Base-by-base conservation (phyloP, 2,329 filamentous ascomycete species). In the Xylariaceae sp. region DNA sequence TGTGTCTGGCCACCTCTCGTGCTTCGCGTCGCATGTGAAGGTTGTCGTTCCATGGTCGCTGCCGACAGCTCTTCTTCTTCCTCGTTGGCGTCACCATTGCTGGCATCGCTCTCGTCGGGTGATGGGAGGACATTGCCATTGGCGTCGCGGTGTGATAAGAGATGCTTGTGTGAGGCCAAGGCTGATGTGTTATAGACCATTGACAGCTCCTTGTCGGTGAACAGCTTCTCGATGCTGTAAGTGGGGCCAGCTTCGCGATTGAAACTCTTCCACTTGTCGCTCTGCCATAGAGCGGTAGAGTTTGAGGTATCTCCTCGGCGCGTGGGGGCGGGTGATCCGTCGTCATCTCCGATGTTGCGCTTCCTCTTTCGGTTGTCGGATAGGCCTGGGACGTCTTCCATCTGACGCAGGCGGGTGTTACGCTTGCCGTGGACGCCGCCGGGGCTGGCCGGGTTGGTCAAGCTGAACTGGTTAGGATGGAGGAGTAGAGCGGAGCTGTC, bases 171-270 rank as follows among this genome's bases (percentile, higher is more conserved):
- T 9, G 84, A 78, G 2, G 83, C 83, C 17, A 85, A 62, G 31
- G 84, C 83, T 5, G 84, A 80, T 5, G 75, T 71, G 54, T 86
- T 86, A 66, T 86, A 86, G 28, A 81, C 82, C 73, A 87, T 78
- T 5, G 80, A 77, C 31, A 88, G 75, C 69, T 88, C 84, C 68
- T 85, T 87, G 60, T 88, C 84, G 0, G 84, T 87, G 46, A 88
- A 88, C 36, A 88, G 77, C 71, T 87, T 87, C 61, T 87, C 83
- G 53, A 88, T 80, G 64, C 80, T 86, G 66, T 85, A 86, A 1
- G 83, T 70, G 0, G 82, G 78, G 9, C 81, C 83, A 17, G 80
- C 77, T 61, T 83, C 78, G 64, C 80, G 80, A 51, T 79, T 72
- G 49, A 74, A 71, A 51, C 73, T 71, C 58, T 77, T 74, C 47